A percentile compares a stretch with the other conserved stretches of the same genome.
Conservation (phyloP, 257 asterid species). For the Fraxinus cuspidata region DNA sequence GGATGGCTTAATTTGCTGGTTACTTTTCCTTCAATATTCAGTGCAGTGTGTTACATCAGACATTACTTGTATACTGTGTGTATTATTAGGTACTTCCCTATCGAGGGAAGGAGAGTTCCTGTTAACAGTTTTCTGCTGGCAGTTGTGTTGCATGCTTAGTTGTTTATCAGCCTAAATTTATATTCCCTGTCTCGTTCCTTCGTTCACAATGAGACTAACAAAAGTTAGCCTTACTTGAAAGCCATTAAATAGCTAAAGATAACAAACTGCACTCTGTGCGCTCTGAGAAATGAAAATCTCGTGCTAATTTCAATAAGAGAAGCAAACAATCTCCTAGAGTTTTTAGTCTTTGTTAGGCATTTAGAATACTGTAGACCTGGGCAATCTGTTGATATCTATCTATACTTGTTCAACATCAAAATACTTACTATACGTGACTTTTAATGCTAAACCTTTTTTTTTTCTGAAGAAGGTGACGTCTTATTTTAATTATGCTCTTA, state of each 20-base stretch:
- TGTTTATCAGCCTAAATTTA: neutral
- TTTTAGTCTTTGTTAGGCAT: neutral
- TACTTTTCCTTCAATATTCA: neutral
- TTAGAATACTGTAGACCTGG: neutral
- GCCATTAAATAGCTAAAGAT: slow-evolving; percentile 2
- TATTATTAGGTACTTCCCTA: neutral
- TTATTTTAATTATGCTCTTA: neutral
- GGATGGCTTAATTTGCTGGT: neutral
- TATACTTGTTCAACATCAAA: neutral
- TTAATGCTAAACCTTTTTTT: neutral
- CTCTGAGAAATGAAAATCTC: neutral
- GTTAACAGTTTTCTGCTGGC: neutral
- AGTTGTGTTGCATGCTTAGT: slow-evolving; percentile 2
- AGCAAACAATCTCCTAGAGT: neutral
- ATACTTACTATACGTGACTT: neutral
- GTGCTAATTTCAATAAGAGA: neutral
- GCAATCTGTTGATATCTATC: neutral
- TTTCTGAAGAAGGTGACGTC: slow-evolving; percentile 7
- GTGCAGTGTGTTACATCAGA: neutral
- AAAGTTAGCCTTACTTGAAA: neutral
- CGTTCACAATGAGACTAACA: neutral
- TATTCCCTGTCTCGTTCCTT: neutral
- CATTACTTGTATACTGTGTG: neutral
- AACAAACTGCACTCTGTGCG: neutral
- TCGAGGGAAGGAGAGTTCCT: neutral